A percentile compares a stretch with the other conserved stretches of the same genome.
Evolutionary conservation across 495 filamentous ascomycete genomes (phyloP).

Genomic region (Jackrogersella minutella): DNA sequence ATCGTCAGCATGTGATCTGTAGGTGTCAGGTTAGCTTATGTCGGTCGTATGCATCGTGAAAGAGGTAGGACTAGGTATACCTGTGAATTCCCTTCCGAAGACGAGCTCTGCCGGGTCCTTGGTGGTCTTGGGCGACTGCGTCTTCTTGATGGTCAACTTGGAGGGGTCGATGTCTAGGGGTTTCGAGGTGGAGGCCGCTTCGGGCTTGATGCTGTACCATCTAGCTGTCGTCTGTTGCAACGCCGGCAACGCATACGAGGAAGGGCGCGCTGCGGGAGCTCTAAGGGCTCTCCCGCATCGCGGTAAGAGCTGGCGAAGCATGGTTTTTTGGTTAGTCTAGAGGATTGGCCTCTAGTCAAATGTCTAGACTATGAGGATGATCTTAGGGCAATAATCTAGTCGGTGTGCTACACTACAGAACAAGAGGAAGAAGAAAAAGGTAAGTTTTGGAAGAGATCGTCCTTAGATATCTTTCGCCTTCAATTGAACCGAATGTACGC

Average conservation of each 20-base stretch:
- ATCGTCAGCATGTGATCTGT: slow-evolving; percentile 95
- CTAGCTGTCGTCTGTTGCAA: slow-evolving; percentile 44
- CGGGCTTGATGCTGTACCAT: slow-evolving; percentile 67
- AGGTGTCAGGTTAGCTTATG: background rate
- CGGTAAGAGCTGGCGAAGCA: slow-evolving; percentile 43
- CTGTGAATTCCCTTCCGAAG: slow-evolving; percentile 89
- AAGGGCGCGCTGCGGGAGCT: slow-evolving; percentile 18
- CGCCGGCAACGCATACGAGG: slow-evolving; percentile 16
- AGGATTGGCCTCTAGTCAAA: background rate
- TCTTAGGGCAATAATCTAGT: too few species aligned
- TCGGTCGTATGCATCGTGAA: background rate
- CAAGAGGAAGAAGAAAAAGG: background rate
- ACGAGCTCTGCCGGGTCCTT: slow-evolving; percentile 79
- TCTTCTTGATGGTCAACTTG: slow-evolving; percentile 77
- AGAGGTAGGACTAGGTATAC: slow-evolving; percentile 47
- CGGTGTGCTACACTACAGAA: background rate
- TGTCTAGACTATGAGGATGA: background rate
- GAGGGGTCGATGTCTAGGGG: slow-evolving; percentile 71
- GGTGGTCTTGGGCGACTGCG: slow-evolving; percentile 75
- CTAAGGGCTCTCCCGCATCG: slow-evolving; percentile 39
- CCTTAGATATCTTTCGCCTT: background rate
- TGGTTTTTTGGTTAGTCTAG: slow-evolving; percentile 13
- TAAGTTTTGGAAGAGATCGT: background rate
- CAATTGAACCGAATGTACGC: slow-evolving; percentile 10
- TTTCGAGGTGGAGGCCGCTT: slow-evolving; percentile 60